Evolutionary conservation across 768 basidiomycete species (phyloP).

Genomic region (Saitozyma podzolica): DNA sequence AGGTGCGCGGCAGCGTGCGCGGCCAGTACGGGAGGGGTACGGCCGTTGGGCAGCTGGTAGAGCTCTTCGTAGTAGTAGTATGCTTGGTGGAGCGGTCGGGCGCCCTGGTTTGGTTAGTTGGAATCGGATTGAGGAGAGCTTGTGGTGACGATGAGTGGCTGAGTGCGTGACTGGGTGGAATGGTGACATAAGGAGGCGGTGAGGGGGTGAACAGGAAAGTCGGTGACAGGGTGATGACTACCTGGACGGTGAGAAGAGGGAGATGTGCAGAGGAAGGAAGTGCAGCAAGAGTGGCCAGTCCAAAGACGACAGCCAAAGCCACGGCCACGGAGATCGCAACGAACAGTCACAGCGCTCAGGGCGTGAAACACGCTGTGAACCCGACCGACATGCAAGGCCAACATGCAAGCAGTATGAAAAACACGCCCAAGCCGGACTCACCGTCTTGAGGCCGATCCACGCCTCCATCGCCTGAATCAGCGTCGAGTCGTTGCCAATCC

Average conservation of each 20-base stretch:
- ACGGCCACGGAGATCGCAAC: too few species aligned
- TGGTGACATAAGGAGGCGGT: too few species aligned
- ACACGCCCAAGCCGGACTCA: conserved; percentile 14
- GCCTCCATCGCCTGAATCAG: conserved; percentile 88
- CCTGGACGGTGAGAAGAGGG: background rate
- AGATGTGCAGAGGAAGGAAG: background rate
- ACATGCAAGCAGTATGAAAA: too few species aligned
- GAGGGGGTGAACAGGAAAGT: too few species aligned
- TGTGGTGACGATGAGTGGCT: too few species aligned
- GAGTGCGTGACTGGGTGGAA: too few species aligned
- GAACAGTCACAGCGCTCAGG: too few species aligned
- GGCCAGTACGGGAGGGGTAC: conserved; percentile 49
- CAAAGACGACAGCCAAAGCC: too few species aligned
- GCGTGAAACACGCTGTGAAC: too few species aligned
- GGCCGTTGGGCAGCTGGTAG: conserved; percentile 48
- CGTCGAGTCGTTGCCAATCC: conserved; percentile 84
- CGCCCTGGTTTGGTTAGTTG: conserved; percentile 28
- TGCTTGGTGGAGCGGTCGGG: conserved; percentile 50
- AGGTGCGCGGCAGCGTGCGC: conserved; percentile 52
- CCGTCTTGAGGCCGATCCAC: conserved; percentile 55
- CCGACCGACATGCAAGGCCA: too few species aligned
- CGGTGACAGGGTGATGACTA: background rate
- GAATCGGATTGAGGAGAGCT: too few species aligned
- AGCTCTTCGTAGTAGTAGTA: conserved; percentile 55
- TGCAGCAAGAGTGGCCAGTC: too few species aligned